phyloP scores from a whole-genome alignment of 2,329 filamentous ascomycete genomes.

The Curvularia lunata region DNA sequence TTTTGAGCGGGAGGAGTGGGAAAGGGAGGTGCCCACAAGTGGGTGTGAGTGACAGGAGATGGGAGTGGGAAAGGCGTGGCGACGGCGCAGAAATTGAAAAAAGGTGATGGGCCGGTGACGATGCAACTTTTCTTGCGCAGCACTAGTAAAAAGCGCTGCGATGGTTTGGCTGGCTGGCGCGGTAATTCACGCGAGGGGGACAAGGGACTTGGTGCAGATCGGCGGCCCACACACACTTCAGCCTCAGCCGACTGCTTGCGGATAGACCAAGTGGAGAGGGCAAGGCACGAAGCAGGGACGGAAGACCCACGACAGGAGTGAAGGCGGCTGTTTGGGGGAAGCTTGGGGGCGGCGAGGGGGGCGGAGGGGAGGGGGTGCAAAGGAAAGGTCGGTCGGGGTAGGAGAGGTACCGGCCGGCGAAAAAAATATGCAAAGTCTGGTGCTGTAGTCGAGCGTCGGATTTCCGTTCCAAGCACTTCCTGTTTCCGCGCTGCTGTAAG shows the following conservation, averaged over 20 bases:
- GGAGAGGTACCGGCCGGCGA: constrained; percentile 28
- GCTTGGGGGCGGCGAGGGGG: constrained; percentile 18
- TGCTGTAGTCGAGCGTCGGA: constrained; percentile 30
- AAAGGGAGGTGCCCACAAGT: constrained; percentile 27
- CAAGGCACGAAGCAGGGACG: constrained; percentile 44
- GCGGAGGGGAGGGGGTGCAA: neutral
- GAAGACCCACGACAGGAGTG: constrained; percentile 34
- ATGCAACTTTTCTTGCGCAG: constrained; percentile 18
- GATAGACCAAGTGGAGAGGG: constrained; percentile 45
- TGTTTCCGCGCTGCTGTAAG: constrained; percentile 31
- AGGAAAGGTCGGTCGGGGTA: constrained; percentile 17
- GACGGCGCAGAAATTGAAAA: constrained; percentile 24
- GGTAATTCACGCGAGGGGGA: constrained; percentile 41
- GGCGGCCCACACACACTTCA: constrained; percentile 44
- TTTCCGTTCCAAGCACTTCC: constrained; percentile 32
- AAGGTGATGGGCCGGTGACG: constrained; percentile 23
- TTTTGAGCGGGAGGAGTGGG: constrained; percentile 22
- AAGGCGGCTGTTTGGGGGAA: constrained; percentile 22
- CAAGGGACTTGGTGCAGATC: constrained; percentile 46
- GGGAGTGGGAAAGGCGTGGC: constrained; percentile 20
- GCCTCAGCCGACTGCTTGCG: constrained; percentile 46
- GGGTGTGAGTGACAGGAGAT: constrained; percentile 18
- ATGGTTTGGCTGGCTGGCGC: constrained; percentile 40
- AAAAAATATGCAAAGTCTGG: constrained; percentile 35
- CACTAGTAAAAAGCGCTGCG: constrained; percentile 22